Base-by-base conservation (phyloP, 495 filamentous ascomycete genomes). In the Aspergillus baeticus region DNA sequence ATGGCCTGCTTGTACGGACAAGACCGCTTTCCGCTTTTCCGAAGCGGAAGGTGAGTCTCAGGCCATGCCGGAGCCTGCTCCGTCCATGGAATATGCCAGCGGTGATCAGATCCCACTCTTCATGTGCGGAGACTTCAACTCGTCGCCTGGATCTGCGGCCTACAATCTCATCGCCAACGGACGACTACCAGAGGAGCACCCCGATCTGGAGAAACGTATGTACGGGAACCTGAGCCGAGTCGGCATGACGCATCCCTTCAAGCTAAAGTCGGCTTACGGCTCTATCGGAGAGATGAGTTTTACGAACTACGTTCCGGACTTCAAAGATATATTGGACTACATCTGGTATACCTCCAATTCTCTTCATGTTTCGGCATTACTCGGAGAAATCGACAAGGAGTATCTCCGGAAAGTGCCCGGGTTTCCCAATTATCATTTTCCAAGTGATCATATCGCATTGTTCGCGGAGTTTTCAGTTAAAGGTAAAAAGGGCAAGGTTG, bases 371-470 rank as follows among this genome's bases (percentile, higher is more conserved):
- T 88, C 90, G 33, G 88, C 85, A 37, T 71, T 98, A 54, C 88
- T 98, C 10, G 95, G 94, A 6, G 86, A 93, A 35, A 90, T 96
- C 10, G 95, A 98, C 71, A 83, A 84, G 64, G 85, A 94, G 11
- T 96, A 98, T 70, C 85, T 98, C 54, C 86, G 87, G 61, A 81
- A 86, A 42, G 91, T 97, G 5, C 94, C 94, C 3, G 94, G 94
- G 0, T 98, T 98, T 72, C 94, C 94, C 10, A 96, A 98, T 63
- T 92, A 88, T 67, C 94, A 98, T 74, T 97, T 96, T 76, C 95
- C 95, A 1, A 94, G 91, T 69, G 94, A 98, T 71, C 94, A 98
- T 73, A 83, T 98, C 63, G 89, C 92, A 71, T 83, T 98, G 62
- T 84, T 91, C 75, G 88, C 90, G 53, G 91, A 98, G 74, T 96